Base-by-base conservation (phyloP, 257 asterid species). In the Gentiana dahurica region DNA sequence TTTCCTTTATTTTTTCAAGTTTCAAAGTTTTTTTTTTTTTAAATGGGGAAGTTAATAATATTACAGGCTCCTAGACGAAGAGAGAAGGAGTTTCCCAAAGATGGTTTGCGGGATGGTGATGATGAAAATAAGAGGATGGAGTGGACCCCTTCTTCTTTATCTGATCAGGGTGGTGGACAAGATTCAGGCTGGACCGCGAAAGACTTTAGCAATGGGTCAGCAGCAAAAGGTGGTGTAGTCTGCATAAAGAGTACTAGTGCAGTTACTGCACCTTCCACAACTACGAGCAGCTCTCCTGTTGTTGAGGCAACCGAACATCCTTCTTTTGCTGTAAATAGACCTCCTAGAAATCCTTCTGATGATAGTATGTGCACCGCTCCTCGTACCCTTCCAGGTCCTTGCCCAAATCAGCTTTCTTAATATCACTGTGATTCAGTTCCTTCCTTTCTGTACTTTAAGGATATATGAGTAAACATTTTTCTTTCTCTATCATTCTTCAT, bases 381-480 rank as follows among this genome's bases (percentile, higher is more conserved):
- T 71, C 89, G 77, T 64, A 87, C 96, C 49, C 71, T 91, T 70
- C 96, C 98, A 65, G 93, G 96, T 87, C 64, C 58, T 77, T 75
- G 53, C 55, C 24, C 53, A 62, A 55, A 64, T 4, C 9, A 34
- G 53, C 35, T 41, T 62, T 2, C 35, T 60, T 32, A 24, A 24
- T 24, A 24, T 24, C 24, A 24, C 24, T 24, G 24, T 24, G 24
- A 24, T 58, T 37, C 53, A 53, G 35, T 12, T 50, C 39, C 36
- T 13, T 36, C 13, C 47, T 36, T 50, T 8, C 34, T 12, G 3
- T 48, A 9, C 1, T 52, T 41, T 37, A 32, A 34, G 55, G 35
- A 15, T 24, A 24, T 24, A 24, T 59, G 38, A 4, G 39, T 34
- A 2, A 41, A 2, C 51, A 43, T 9, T 58, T 32, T 41, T 34